Percentiles rank a stretch among this genome's conserved stretches.
These are phyloP conservation scores for Fusarium nanum DNA, from an alignment of 2,329 filamentous ascomycete species.

Conservation along the genomic window DNA sequence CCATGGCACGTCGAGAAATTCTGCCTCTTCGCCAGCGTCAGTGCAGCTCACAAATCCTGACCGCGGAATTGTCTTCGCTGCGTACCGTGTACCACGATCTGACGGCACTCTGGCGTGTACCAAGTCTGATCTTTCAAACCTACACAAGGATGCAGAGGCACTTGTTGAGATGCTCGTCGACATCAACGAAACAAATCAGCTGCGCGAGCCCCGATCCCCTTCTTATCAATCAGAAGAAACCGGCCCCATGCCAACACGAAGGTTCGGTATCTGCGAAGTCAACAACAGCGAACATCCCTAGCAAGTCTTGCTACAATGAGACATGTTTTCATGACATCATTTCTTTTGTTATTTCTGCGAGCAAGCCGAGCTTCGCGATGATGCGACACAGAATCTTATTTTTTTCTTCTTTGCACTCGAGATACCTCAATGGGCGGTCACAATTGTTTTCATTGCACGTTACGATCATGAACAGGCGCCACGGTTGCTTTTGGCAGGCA, in stretches of 20 bases:
- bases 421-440: slow-evolving; percentile 48
- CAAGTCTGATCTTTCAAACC: slow-evolving; percentile 57
- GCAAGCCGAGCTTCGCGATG: slow-evolving; percentile 5
- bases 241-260: slow-evolving; percentile 53
- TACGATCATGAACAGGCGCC: slow-evolving; percentile 47
- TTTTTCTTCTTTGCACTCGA: slow-evolving; percentile 39
- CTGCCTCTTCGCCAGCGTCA: slow-evolving; percentile 43
- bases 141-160: slow-evolving; percentile 63
- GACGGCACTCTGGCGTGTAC: slow-evolving; percentile 52
- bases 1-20: slow-evolving; percentile 47
- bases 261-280: slow-evolving; percentile 7
- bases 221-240: slow-evolving; percentile 51
- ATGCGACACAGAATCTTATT: slow-evolving; percentile 11
- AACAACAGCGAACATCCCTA: background rate
- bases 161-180: slow-evolving; percentile 66
- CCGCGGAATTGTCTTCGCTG: slow-evolving; percentile 67
- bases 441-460: slow-evolving; percentile 39
- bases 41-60: slow-evolving; percentile 51
- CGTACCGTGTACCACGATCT: slow-evolving; percentile 61
- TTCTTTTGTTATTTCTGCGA: slow-evolving; percentile 19
- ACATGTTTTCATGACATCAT: slow-evolving; percentile 21
- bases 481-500: slow-evolving; percentile 31
- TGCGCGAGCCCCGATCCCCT: slow-evolving; percentile 47
- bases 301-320: background rate
- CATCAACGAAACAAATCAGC: slow-evolving; percentile 57